Conservation (phyloP, 176 grass and related monocot genomes). For the Metroxylon sagu region DNA sequence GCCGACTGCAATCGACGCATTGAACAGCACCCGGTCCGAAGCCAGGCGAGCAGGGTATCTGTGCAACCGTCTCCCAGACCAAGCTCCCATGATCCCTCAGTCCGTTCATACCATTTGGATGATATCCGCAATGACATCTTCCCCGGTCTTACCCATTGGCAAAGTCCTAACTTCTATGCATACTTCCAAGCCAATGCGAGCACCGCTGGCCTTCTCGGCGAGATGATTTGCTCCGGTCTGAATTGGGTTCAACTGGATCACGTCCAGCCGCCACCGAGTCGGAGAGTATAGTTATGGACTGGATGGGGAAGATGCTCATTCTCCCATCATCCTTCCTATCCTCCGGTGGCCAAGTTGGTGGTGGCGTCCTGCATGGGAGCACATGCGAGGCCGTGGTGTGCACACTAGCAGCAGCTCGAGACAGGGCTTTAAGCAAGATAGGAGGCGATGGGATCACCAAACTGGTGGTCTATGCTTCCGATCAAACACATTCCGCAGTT, state of each 20-base stretch:
- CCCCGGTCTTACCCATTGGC: conserved; percentile 51
- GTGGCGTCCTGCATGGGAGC: conserved; percentile 42
- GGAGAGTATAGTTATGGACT: conserved; percentile 45
- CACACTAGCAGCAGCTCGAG: conserved; percentile 37
- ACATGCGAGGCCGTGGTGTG: conserved; percentile 54
- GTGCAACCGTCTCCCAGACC: conserved; percentile 12
- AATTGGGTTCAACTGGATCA: conserved; percentile 49
- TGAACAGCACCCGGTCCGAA: too few relatives aligned
- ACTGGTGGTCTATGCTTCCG: conserved; percentile 54
- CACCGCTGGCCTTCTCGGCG: conserved; percentile 32
- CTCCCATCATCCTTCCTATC: conserved; percentile 25
- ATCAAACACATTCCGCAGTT: conserved; percentile 53
- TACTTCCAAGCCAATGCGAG: conserved; percentile 42
- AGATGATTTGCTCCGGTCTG: conserved; percentile 36
- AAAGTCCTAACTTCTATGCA: conserved; percentile 50
- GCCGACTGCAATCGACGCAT: too few relatives aligned
- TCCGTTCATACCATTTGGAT: conserved; percentile 20
- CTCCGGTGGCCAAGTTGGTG: conserved; percentile 23
- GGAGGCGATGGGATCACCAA: conserved; percentile 13
- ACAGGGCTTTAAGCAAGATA: conserved; percentile 29
- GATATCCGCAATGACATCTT: conserved; percentile 32
- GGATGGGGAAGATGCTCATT: conserved; percentile 42
- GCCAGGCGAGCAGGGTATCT: background rate
- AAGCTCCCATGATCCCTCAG: conserved; percentile 17
- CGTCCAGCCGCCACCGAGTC: conserved; percentile 52